Conservation (phyloP, 192 early-diverging fungal genomes). For the Coemansia sp. region DNA sequence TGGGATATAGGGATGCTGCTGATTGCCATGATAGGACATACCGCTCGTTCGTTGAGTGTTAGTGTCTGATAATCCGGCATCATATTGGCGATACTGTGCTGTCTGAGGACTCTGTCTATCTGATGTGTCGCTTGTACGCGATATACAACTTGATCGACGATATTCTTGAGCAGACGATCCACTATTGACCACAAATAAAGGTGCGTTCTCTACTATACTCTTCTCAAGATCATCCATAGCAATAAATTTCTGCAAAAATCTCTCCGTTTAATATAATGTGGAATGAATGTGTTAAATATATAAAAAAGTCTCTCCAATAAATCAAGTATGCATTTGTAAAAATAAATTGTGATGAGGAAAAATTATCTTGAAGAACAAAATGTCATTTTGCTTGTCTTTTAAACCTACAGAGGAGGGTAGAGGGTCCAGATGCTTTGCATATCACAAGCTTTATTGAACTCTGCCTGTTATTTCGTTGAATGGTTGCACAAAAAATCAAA, state of each 20-base stretch:
- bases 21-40: background rate
- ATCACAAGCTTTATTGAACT: background rate
- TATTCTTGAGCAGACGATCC: constrained; percentile 44
- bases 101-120: constrained; percentile 1
- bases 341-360: constrained; percentile 9
- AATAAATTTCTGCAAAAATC: background rate
- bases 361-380: background rate
- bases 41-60: background rate
- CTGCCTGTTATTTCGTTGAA: background rate
- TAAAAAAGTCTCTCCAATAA: background rate
- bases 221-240: background rate
- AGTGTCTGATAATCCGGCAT: background rate
- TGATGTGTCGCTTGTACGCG: constrained; percentile 43
- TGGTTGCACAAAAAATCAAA: background rate
- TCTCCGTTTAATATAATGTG: background rate
- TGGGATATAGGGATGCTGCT: background rate
- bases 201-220: constrained; percentile 19
- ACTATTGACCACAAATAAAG: constrained; percentile 44
- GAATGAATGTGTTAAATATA: background rate
- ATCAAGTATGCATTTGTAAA: background rate
- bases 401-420: background rate
- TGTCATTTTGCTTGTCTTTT: constrained; percentile 1
- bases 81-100: background rate
- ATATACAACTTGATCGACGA: constrained; percentile 44
- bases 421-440: no score